Evolutionary conservation across 139 green algal genomes (phyloP), one percentile per base, ranked within the genome.

Genomic region (Chlamydomonas sp.): DNA sequence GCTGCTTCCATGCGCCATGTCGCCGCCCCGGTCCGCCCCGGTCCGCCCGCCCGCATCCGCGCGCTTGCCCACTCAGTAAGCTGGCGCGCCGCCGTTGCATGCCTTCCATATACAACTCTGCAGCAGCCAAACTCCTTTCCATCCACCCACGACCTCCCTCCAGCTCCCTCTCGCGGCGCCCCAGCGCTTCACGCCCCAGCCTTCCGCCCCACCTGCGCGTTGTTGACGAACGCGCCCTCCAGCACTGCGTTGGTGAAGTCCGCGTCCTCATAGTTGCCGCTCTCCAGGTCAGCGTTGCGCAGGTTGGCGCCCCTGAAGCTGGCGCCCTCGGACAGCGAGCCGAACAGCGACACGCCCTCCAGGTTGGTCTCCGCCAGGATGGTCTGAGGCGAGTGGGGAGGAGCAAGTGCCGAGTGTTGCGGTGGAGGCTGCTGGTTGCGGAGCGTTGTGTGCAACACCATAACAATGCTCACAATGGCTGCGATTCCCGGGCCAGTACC

Each of bases 171-270:
- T 49, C 31, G 31, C 31, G 31, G 31, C 31, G 31, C 31, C n/a
- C 4, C 60, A 74, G 5, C 31, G n/a, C 31, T 57, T 49, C n/a
- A 68, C 4, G 63, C 49, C 7, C 85, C 63, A 2, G 5, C n/a
- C 58, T 60, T 78, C 91, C 91, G 60, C 74, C 31, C 79, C 64
- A 86, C 79, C 89, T 96, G 93, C 5, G 96, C 95, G 74, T 96
- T 96, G 79, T 92, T 94, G 57, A 97, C 94, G 88, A 95, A 93
- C 0, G 96, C 96, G 5, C 95, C 96, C 69, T 94, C 90, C 77
- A 98, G 77, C 7, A 97, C 75, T 4, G 96, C 96, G 83, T 97
- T 73, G 0, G 83, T 94, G 77, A 98, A 94, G 90, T 98, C 96
- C 0, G 93, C 93, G 17, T 91, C 90, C 91, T 97, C 95, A 72